Evolutionary conservation across 208 protist species (phyloP).

Genomic region (Trichomonas tenax): DNA sequence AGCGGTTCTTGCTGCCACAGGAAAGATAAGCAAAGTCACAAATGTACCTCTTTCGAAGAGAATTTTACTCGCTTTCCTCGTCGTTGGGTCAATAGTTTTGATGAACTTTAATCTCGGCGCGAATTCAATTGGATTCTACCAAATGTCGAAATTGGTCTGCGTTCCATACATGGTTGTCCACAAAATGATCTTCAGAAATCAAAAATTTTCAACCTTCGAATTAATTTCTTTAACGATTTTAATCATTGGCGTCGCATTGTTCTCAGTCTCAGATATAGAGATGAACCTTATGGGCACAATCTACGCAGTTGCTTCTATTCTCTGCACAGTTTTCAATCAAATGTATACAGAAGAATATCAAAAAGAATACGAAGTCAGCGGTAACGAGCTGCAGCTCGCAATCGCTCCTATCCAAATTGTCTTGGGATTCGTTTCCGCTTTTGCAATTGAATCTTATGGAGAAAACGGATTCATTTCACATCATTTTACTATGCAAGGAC

Average conservation of each 20-base stretch:
- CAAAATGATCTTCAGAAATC: not conserved
- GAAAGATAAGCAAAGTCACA: not conserved
- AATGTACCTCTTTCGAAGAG: not conserved
- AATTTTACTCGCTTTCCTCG: not conserved
- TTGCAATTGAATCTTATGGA: conserved; percentile 11
- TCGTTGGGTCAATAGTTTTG: not conserved
- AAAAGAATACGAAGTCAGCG: conserved; percentile 20
- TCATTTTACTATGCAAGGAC: not conserved
- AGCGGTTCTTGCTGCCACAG: not conserved
- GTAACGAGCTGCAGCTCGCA: conserved; percentile 18
- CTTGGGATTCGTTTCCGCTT: not conserved
- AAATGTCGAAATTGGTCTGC: conserved; percentile 31
- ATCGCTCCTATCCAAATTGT: not conserved
- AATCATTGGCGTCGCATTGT: conserved; percentile 21
- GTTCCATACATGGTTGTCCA: conserved; percentile 26
- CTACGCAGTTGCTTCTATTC: conserved; percentile 16
- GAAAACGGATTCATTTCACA: not conserved
- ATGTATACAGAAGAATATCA: conserved; percentile 23
- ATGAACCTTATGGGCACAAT: conserved; percentile 23
- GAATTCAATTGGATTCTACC: conserved; percentile 34
- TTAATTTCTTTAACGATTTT: conserved; percentile 26
- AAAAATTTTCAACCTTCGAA: not conserved
- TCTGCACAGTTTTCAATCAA: conserved; percentile 28
- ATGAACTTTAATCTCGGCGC: conserved; percentile 22
- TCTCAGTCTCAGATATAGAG: conserved; percentile 29